Percentiles rank a stretch among this genome's conserved stretches.
Conservation (phyloP, 202 grass and related monocot genomes). For the Zoysia matrella region DNA sequence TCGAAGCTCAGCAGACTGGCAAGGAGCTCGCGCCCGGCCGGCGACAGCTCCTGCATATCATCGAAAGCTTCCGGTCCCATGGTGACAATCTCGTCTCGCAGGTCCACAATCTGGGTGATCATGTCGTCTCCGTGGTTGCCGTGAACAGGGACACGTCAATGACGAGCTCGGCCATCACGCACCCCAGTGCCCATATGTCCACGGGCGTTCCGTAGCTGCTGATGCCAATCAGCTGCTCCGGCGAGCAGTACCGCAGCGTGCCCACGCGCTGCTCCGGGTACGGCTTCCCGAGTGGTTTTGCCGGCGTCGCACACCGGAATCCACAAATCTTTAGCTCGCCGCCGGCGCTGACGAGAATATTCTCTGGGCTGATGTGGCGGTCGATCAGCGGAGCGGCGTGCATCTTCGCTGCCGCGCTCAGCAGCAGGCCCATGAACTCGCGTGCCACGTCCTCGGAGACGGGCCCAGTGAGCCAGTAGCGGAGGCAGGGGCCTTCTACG, state of each 20-base stretch:
- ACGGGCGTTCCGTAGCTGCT: slow-evolving; percentile 17
- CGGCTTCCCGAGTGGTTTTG: neutral
- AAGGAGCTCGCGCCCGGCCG: neutral
- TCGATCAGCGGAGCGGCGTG: slow-evolving; percentile 12
- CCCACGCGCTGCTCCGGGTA: slow-evolving; percentile 7
- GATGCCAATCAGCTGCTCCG: slow-evolving; percentile 22
- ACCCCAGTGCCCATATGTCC: slow-evolving; percentile 56
- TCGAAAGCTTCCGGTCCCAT: neutral
- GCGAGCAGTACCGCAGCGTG: slow-evolving; percentile 37
- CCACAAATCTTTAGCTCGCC: slow-evolving; percentile 48
- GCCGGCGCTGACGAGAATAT: neutral
- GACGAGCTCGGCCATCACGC: slow-evolving; percentile 52
- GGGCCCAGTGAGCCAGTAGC: neutral
- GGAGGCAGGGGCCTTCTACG: neutral
- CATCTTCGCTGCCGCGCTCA: neutral
- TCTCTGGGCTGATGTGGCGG: slow-evolving; percentile 41
- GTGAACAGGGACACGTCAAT: slow-evolving; percentile 34
- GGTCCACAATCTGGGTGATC: neutral
- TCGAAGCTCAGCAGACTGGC: neutral
- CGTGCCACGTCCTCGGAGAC: neutral
- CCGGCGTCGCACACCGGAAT: slow-evolving; percentile 24
- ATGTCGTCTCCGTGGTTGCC: slow-evolving; percentile 4
- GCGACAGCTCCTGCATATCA: neutral
- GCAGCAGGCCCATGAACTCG: neutral
- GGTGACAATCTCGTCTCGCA: neutral